Evolutionary conservation across 371 early-diverging fungal species (phyloP), one percentile per base, ranked within the genome.

Genomic region (Mortierella sp.): DNA sequence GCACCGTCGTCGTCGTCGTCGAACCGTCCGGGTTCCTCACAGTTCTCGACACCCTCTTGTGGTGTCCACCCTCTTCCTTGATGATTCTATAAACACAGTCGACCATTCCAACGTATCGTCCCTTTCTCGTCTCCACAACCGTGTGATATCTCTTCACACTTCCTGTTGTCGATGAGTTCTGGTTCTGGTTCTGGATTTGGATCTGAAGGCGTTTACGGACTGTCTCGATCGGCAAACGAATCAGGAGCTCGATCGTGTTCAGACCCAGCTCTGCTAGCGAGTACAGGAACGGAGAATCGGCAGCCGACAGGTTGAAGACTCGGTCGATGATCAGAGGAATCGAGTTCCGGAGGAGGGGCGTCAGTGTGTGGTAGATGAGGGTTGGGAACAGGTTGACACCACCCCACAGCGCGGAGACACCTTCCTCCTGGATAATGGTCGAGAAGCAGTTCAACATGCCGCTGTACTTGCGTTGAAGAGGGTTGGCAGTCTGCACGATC

Each of bases 171-270:
- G 82, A 12, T 24, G 50, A 50, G 21, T 24, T 34, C 27, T 46
- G 46, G n/a, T 41, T n/a, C 94, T 82, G 81, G 34, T 80, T 76
- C 52, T 84, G 80, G 28, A 83, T 78, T 73, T 97, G 97, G 34
- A 90, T 87, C 52, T 93, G 92, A 56, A 98, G 79, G 23, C 98
- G 84, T 46, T 91, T 87, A 17, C 95, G 85, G 43, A 95, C 86
- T 6, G 96, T 97, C 57, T 97, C 96, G 17, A 98, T 70, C 2
- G 99, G 99, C 52, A 97, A 60, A 43, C 90, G 87, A 11, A 97
- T 81, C 37, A 89, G 51, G 7, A 94, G 80, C 14, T 95, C 90
- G 4, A 93, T 34, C 0, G 91, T 87, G 34, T 83, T 84, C 17
- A 93, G 62, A 0, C 82, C 82, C 2, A 96, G 70, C 70, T 93